Conservation (phyloP, 257 asterid species). For the Ilex asprella region DNA sequence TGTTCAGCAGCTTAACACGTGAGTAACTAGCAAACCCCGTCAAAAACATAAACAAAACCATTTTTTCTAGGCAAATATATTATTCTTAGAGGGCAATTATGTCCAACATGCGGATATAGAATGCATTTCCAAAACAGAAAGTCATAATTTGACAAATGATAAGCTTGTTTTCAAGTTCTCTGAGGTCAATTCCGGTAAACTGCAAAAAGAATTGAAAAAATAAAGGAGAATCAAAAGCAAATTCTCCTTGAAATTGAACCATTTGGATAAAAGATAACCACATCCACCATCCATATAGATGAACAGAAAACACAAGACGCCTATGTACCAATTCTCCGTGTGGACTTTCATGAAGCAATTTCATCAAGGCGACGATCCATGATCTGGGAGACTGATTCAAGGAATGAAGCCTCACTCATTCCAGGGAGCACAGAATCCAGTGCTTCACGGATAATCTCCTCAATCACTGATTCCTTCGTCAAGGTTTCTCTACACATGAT, state of each 20-base stretch:
- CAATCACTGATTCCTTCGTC: conserved; percentile 56
- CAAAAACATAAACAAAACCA: too few relatives aligned
- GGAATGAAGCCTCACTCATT: conserved; percentile 62
- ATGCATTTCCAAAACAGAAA: too few relatives aligned
- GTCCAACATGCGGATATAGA: too few relatives aligned
- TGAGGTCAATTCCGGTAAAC: conserved; percentile 8
- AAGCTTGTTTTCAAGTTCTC: conserved; percentile 6
- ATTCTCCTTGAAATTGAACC: conserved; percentile 2
- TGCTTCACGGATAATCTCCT: conserved; percentile 70
- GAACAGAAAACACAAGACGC: background rate
- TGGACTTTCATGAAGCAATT: conserved; percentile 16
- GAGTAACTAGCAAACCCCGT: too few relatives aligned
- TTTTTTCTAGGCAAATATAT: too few relatives aligned
- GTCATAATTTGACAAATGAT: background rate
- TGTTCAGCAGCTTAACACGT: too few relatives aligned
- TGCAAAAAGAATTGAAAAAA: conserved; percentile 3
- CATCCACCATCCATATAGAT: conserved; percentile 12
- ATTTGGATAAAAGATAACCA: background rate
- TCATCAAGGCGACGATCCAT: conserved; percentile 58
- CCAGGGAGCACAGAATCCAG: conserved; percentile 55
- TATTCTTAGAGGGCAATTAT: too few relatives aligned
- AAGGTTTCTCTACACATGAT: conserved; percentile 73
- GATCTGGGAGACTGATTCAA: conserved; percentile 51
- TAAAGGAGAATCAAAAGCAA: background rate
- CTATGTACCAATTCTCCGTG: conserved; percentile 14